Evolutionary conservation across 768 basidiomycete genomes (phyloP).

Genomic region (Rhizopogon vulgaris): DNA sequence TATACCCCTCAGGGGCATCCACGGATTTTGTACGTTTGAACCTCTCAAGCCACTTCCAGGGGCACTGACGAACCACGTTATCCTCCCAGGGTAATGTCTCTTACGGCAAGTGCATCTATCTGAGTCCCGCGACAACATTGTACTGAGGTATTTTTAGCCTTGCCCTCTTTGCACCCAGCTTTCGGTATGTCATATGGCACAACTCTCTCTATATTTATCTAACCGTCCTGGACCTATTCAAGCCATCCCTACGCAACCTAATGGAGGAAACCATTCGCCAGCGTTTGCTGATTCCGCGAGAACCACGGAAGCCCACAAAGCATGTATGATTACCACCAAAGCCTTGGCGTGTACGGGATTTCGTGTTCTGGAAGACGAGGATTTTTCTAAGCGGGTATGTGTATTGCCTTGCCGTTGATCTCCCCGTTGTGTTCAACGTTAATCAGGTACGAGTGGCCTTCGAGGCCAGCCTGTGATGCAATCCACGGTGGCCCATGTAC

Average conservation of each 20-base stretch:
- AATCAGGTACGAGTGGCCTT: not conserved
- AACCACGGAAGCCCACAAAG: slow-evolving; percentile 55
- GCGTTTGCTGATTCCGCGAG: slow-evolving; percentile 57
- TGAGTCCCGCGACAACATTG: slow-evolving; percentile 5
- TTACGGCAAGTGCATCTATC: slow-evolving; percentile 41
- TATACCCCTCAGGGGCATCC: slow-evolving; percentile 46
- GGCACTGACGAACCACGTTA: slow-evolving; percentile 10
- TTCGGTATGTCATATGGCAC: slow-evolving; percentile 37
- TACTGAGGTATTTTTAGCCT: slow-evolving; percentile 29
- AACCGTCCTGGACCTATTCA: slow-evolving; percentile 12
- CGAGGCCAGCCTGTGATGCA: not conserved
- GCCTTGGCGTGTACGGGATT: slow-evolving; percentile 59
- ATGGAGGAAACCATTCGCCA: slow-evolving; percentile 73
- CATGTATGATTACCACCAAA: slow-evolving; percentile 51
- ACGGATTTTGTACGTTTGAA: slow-evolving; percentile 66
- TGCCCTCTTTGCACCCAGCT: slow-evolving; percentile 60
- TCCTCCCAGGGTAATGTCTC: slow-evolving; percentile 63
- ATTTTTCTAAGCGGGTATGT: slow-evolving; percentile 52
- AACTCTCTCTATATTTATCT: slow-evolving; percentile 17
- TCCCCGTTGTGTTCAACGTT: not conserved
- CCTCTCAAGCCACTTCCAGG: not conserved
- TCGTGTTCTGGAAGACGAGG: slow-evolving; percentile 49
- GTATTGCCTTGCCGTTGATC: not conserved
- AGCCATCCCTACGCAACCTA: slow-evolving; percentile 69
- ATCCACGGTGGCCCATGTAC: not conserved